Evolutionary conservation across 108 stramenopile genomes (phyloP), one percentile per base, ranked within the genome.

Genomic region (Skeletonema menzelii): DNA sequence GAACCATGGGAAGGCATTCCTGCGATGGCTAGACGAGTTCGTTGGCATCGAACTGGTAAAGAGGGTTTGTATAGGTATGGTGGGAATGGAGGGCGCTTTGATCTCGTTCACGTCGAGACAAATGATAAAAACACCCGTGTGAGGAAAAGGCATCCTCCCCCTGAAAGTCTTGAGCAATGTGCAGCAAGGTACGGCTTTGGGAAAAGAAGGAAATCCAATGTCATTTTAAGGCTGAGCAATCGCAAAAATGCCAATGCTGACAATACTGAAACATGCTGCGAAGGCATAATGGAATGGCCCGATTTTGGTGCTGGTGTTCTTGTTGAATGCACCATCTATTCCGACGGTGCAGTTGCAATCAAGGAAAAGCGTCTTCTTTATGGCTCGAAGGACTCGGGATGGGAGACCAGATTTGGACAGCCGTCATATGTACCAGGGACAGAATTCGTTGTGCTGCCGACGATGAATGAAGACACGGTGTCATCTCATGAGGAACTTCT

Each of bases 151-250:
- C 81, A 91, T 60, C 91, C 91, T 19, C 56, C 82, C 27, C 89
- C 91, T n/a, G 91, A 93, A 72, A 91, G 86, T 34, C 58, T 77
- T 13, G 91, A 95, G 67, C 91, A 92, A 64, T 87, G 88, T 46
- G 95, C 90, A 57, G 77, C 86, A 10, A 69, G 95, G n/a, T 88
- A 85, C 79, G 95, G 92, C 22, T 95, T 95, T 73, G 95, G 95
- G 3, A 56, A 59, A 12, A 75, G 63, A 26, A 80, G 86, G 49
- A 59, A 31, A 8, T 86, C 76, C 53, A 87, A 79, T 65, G 83
- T 94, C 31, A 59, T 94, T 42, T 77, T 94, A 11, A 75, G 93
- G 20, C 47, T 94, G 32, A 27, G 63, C 35, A 65, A 53, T 49
- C 19, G 19, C 63, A 63, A 27, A 46, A 17, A 10, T 15, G 46